Base-by-base conservation (phyloP, 1,139 yeast species). In the Taphrina sp. region DNA sequence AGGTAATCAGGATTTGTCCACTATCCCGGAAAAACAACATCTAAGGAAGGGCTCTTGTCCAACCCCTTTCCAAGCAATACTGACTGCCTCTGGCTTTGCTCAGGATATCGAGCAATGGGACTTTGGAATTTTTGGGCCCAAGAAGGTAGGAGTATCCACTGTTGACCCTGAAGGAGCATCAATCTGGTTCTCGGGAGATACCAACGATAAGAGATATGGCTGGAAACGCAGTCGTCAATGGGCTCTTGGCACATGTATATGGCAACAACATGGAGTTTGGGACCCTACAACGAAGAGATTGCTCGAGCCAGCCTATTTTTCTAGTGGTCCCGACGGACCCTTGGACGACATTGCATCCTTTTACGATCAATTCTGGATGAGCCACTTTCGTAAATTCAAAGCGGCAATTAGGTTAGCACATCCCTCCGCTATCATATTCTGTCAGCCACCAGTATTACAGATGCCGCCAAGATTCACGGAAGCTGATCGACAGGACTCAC, bases 381-480 rank as follows among this genome's bases (percentile, higher is more conserved):
- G 77, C 24, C 80, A 73, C 64, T 82, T 79, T 69, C 58, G 67
- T 2, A 66, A 63, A 8, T 81, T 74, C 65, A 78, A 77, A 60
- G 61, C 67, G 1, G 68, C 71, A 43, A 73, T 84, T 53, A 71
- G 92, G 59, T 60, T 65, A 1, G 60, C 72, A 0, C 75, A 75
- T 42, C 69, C 20, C 65, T 82, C 55, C 73, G 72, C 60, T 73
- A 74, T 83, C 59, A 70, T 87, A 16, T 74, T 90, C 43, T 70
- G 90, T 62, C 95, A 88, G 69, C 85, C 95, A 0, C 95, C 95
- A 1, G 94, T 86, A 0, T 72, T 90, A 61, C 86, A 85, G 61
- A 67, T 78, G 2, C 96, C 96, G 0, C 97, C 97, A 0, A 68
- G 70, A 7, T 69, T 88, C 57, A 76, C 75, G 60, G 75, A 75